Evolutionary conservation across 306 rosid genomes (phyloP).

Genomic region (Sechiopsis laciniata): DNA sequence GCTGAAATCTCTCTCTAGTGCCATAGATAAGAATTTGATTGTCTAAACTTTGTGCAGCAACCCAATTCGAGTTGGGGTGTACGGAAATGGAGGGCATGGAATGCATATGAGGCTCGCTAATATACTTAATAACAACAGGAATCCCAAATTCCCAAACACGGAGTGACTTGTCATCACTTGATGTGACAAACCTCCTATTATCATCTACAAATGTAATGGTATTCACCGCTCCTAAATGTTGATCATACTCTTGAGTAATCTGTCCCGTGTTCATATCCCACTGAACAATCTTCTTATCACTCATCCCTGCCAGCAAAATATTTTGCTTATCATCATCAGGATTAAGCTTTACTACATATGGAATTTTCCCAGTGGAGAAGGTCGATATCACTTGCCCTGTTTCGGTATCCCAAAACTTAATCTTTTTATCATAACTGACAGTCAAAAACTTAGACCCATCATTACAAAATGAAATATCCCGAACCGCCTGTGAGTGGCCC

Average conservation of each 20-base stretch:
- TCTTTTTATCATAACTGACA: constrained; percentile 92
- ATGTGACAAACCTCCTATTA: constrained; percentile 90
- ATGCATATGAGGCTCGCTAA: constrained; percentile 98
- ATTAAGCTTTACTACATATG: constrained; percentile 87
- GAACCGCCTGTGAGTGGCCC: constrained; percentile 85
- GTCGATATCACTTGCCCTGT: constrained; percentile 94
- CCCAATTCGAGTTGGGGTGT: constrained; percentile 89
- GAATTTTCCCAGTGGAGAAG: constrained; percentile 81
- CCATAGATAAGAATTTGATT: constrained; percentile 93
- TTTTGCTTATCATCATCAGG: constrained; percentile 95
- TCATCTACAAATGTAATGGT: constrained; percentile 96
- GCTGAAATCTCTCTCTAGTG: constrained; percentile 96
- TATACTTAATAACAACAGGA: constrained; percentile 94
- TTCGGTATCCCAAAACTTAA: constrained; percentile 96
- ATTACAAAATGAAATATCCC: constrained; percentile 86
- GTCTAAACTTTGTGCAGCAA: constrained; percentile 96
- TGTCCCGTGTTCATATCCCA: constrained; percentile 95
- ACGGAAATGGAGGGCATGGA: constrained; percentile 94
- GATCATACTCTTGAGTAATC: constrained; percentile 98
- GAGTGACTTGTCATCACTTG: constrained; percentile 91
- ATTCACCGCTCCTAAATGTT: constrained; percentile 96
- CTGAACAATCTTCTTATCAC: constrained; percentile 97
- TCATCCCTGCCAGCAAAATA: constrained; percentile 91
- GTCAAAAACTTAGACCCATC: constrained; percentile 82
- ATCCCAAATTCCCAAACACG: constrained; percentile 97